These are phyloP conservation scores for Globisporangium acanthophoron DNA, from an alignment of 352 stramenopile genomes.

Conservation along the genomic window DNA sequence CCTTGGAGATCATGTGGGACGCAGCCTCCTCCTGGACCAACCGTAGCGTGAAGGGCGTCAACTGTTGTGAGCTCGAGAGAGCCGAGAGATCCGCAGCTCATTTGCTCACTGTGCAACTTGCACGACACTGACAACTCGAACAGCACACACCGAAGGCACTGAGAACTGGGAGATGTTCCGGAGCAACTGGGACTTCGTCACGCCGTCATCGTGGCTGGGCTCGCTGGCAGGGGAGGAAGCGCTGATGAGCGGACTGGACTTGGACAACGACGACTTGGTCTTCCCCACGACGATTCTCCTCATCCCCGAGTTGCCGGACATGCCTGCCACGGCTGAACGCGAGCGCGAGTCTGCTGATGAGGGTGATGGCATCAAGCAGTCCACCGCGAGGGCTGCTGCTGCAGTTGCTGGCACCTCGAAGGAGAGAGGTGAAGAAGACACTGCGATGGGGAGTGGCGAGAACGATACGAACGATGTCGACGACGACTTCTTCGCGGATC, in stretches of 20 bases:
- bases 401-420: background rate
- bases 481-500: conserved; percentile 47
- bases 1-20: too few species aligned
- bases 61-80: too few species aligned
- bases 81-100: too few species aligned
- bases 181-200: conserved; percentile 47
- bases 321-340: background rate
- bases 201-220: conserved; percentile 39
- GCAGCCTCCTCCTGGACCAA: too few species aligned
- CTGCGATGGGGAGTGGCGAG: background rate
- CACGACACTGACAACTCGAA: too few species aligned
- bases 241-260: conserved; percentile 26
- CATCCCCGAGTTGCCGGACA: conserved; percentile 2
- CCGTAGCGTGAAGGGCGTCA: too few species aligned
- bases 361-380: background rate
- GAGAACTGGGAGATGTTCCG: conserved; percentile 25
- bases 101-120: too few species aligned
- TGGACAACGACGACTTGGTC: background rate
- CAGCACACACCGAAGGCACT: background rate
- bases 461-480: conserved; percentile 17
- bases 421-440: conserved; percentile 10
- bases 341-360: conserved; percentile 1
- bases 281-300: conserved; percentile 17
- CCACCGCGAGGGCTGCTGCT: background rate
- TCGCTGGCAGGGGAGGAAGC: conserved; percentile 44